Base-by-base conservation (phyloP, 2,329 filamentous ascomycete genomes). In the Cladophialophora carrionii region DNA sequence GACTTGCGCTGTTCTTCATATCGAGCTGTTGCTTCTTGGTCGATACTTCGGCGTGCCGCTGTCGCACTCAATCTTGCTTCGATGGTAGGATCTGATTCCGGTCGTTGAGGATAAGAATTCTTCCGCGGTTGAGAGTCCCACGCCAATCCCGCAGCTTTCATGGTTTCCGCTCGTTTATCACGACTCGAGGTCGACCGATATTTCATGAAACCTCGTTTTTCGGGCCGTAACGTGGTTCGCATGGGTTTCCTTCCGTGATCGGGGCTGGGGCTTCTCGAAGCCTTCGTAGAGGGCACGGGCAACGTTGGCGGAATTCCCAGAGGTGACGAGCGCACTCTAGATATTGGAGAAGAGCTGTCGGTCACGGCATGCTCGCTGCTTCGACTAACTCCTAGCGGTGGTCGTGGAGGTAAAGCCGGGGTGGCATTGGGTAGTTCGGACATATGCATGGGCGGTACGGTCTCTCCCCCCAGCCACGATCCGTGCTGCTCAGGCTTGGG, bases 361-460 rank as follows among this genome's bases (percentile, higher is more conserved):
- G 46, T 68, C 17, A 57, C 29, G 5, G 66, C 17, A 73, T 67
- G 7, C 67, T 72, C 57, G 77, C 78, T 43, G 74, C 74, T 32
- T 67, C 78, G 65, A 70, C 72, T 49, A 72, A 58, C 37, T 69
- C 71, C 37, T 68, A 71, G 72, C 54, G 77, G 78, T n/a, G 85
- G 83, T 48, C 84, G 75, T 0, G 83, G 81, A 29, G 86, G 85
- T 26, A 90, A 82, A 56, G 83, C 79, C 12, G 87, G 82, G 9
- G 87, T 78, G 12, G 90, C 90, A 63, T 88, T 87, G n/a, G 90
- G 89, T n/a, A 96, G 81, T 71, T 96, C 89, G 4, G 87, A 85
- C 74, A 96, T 96, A 65, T 84, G 88, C 56, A 93, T 85, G 7
- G 90, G 89, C 54, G 91, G 91, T 68, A 96, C 88, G 1, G 91